phyloP scores from a whole-genome alignment of 129 eudicot genomes.

The Arctium lappa region DNA sequence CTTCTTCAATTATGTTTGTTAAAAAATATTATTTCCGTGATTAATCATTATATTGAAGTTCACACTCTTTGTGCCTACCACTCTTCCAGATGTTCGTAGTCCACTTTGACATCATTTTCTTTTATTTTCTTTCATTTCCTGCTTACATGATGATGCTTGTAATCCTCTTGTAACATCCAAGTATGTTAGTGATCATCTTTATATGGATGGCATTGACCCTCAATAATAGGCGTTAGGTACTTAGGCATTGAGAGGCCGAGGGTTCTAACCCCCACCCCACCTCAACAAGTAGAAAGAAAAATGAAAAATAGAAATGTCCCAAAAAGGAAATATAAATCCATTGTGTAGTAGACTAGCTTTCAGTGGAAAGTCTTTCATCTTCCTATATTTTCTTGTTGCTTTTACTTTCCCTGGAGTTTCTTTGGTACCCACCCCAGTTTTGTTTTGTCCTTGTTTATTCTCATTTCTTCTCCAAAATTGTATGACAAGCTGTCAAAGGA shows the following conservation, averaged over 20 bases:
- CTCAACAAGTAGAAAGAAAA: background rate
- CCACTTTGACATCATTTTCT: background rate
- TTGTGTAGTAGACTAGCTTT: background rate
- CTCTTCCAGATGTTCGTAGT: background rate
- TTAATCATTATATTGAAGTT: background rate
- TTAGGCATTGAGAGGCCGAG: background rate
- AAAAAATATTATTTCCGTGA: background rate
- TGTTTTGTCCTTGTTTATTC: background rate
- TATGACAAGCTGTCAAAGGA: background rate
- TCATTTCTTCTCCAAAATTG: background rate
- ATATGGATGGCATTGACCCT: background rate
- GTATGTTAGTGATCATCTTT: background rate
- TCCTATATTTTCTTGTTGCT: background rate
- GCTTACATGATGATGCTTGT: background rate
- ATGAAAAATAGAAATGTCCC: background rate
- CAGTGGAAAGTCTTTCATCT: background rate
- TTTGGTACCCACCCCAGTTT: background rate
- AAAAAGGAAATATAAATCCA: background rate
- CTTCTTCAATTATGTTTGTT: background rate
- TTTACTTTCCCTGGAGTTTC: background rate
- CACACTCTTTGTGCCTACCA: conserved; percentile 11
- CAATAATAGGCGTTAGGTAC: background rate
- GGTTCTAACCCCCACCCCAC: background rate
- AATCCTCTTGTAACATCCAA: background rate
- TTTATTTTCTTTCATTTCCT: background rate